A percentile compares a stretch with the other conserved stretches of the same genome.
Conservation (phyloP, 495 filamentous ascomycete species). For the Aspergillus incahuasiensis region DNA sequence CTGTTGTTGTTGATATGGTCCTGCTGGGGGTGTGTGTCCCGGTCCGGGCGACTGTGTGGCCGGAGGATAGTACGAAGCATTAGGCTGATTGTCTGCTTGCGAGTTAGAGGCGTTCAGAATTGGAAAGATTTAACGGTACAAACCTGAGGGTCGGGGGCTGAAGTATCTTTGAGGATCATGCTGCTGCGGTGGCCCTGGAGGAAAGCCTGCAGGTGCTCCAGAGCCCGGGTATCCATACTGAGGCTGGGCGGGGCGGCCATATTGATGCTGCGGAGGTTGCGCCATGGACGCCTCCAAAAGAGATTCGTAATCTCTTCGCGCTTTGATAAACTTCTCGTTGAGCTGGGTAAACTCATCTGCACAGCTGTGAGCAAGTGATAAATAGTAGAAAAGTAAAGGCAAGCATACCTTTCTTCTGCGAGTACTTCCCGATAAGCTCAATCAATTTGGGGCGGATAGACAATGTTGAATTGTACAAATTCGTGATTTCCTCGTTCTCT, state of each 20-base stretch:
- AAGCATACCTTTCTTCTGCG: conserved; percentile 87
- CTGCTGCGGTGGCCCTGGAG: conserved; percentile 42
- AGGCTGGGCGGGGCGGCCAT: conserved; percentile 58
- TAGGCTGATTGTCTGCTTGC: conserved; percentile 28
- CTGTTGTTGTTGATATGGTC: conserved; percentile 18
- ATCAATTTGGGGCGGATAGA: conserved; percentile 96
- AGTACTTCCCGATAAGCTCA: conserved; percentile 98
- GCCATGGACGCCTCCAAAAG: conserved; percentile 96
- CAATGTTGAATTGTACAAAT: conserved; percentile 86
- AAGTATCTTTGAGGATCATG: conserved; percentile 68
- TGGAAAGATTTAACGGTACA: conserved; percentile 3
- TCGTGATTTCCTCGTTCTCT: conserved; percentile 91
- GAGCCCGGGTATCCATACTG: conserved; percentile 58
- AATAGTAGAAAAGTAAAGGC: background rate
- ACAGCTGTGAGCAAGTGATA: conserved; percentile 15
- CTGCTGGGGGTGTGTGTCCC: conserved; percentile 36
- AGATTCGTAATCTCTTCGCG: conserved; percentile 89
- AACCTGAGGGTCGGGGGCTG: conserved; percentile 55
- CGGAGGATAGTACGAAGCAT: conserved; percentile 35
- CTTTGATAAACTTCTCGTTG: conserved; percentile 99
- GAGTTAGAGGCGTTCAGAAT: conserved; percentile 18
- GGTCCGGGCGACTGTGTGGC: conserved; percentile 43
- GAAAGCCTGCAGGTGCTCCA: conserved; percentile 46
- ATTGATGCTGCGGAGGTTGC: conserved; percentile 71
- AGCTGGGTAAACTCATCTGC: conserved; percentile 95